Base-by-base conservation (phyloP, 768 basidiomycete species). In the Galerina sulciceps region DNA sequence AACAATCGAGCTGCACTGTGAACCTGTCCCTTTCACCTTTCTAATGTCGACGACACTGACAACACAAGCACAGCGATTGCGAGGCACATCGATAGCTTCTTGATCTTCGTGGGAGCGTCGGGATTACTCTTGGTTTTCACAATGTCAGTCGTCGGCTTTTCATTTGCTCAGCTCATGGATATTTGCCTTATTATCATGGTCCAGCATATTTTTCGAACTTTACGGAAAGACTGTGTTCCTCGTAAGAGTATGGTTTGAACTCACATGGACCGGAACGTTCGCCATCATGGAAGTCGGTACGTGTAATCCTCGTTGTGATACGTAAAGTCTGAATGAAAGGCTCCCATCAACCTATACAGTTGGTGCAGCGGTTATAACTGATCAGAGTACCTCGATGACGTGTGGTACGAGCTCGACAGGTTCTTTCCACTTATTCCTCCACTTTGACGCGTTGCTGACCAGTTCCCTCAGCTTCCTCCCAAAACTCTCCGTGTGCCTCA, bases 191-290 rank as follows among this genome's bases (percentile, higher is more conserved):
- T 48, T 38, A 47, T 13, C 10, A 31, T n/a, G 54, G 85, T 31
- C 26, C 83, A 67, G 79, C 82, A 44, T 85, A 80, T 87, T 88
- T 60, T 69, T 84, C 38, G 89, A 91, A 69, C 69, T 90, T 36
- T 65, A 82, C 20, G 78, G 79, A 17, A 77, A 73, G 59, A 73
- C 81, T 68, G 71, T 82, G 6, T 68, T 88, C 43, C 79, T 85
- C 18, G 80, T 81, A 20, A 81, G 79, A n/a, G 84, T 91, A 14
- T 90, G 87, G 87, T 88, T 91, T 61, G 90, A 92, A 67, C 82
- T 81, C 62, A 46, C 71, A 20, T 91, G 89, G 89, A 73, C 86
- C 36, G 73, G 75, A 1, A 15, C 86, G 5, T 85, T 87, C 63
- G 86, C 83, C 68, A 41, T 81, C 11, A 70, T 90, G 73, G 75